Base-by-base conservation (phyloP, 2,329 filamentous ascomycete species). In the Metarhizium rileyi region DNA sequence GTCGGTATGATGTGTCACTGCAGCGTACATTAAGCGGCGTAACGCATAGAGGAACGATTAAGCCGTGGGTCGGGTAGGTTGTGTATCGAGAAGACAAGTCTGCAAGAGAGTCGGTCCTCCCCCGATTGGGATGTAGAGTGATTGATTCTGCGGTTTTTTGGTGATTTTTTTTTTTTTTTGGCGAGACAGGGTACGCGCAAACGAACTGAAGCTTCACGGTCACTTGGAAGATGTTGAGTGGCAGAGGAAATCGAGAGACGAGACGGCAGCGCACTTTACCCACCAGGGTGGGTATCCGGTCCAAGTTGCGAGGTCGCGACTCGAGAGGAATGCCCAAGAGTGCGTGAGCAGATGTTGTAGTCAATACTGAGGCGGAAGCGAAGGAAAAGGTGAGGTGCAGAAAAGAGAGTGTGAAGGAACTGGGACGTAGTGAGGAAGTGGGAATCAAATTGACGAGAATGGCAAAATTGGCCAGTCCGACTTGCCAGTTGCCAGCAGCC, bases 241-340 rank as follows among this genome's bases (percentile, higher is more conserved):
- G 38, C 38, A 23, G 38, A n/a, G n/a, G n/a, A n/a, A 23, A 14
- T 42, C 26, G 25, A 33, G 38, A 20, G 22, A 20, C 20, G n/a
- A n/a, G n/a, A 44, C 30, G n/a, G 16, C 18, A 36, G 46, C 35
- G 42, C 46, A 45, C n/a, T n/a, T 45, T 35, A 42, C 42, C 45
- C 46, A 27, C 46, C n/a, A 22, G 43, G 20, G 16, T 27, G 25
- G 41, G 22, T 28, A 44, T 36, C 18, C 36, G 16, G 27, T 40
- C 6, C 16, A 4, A 38, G 18, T 38, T 22, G n/a, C 35, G 35
- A 38, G 18, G n/a, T 22, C 5, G n/a, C 16, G n/a, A 38, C 18
- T 8, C 16, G 5, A 38, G 20, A 18, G 16, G 35, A 38, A 16
- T 18, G 35, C 18, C 5, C 35, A n/a, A 20, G 35, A 18, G 35